These are phyloP conservation scores for Atalantia buxifolia DNA, from an alignment of 345 rosid species.

Conservation along the genomic window DNA sequence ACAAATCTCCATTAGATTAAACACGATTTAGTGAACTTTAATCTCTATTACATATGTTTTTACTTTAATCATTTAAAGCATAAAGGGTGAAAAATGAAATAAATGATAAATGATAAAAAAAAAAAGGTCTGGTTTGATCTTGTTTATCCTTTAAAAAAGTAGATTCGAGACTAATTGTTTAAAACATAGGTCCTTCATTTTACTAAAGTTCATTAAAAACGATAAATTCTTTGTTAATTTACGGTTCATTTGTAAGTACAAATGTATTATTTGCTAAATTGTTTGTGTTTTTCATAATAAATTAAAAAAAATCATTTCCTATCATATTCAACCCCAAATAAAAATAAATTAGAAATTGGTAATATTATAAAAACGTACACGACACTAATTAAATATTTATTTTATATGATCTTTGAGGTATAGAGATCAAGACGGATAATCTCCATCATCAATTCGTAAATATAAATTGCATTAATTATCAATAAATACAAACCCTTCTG, in stretches of 20 bases:
- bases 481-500: too few relatives aligned
- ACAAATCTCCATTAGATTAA: conserved; percentile 21
- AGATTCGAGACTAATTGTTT: background rate
- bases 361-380: too few relatives aligned
- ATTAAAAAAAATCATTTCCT: background rate
- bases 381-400: too few relatives aligned
- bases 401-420: too few relatives aligned
- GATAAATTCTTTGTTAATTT: too few relatives aligned
- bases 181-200: background rate
- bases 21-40: conserved; percentile 7
- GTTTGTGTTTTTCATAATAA: background rate
- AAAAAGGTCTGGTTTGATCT: conserved; percentile 29
- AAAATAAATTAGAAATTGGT: too few relatives aligned
- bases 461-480: too few relatives aligned
- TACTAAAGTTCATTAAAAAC: background rate
- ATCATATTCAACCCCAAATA: background rate
- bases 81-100: conserved; percentile 7
- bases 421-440: too few relatives aligned
- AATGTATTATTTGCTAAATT: too few relatives aligned
- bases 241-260: too few relatives aligned
- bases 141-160: conserved; percentile 22
- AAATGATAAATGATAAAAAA: conserved; percentile 19
- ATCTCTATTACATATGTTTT: conserved; percentile 5
- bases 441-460: too few relatives aligned
- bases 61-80: conserved; percentile 21